A percentile compares a stretch with the other conserved stretches of the same genome.
Conservation (phyloP, 495 filamentous ascomycete genomes). For the Aspergillus sclerotiicarbonarius region DNA sequence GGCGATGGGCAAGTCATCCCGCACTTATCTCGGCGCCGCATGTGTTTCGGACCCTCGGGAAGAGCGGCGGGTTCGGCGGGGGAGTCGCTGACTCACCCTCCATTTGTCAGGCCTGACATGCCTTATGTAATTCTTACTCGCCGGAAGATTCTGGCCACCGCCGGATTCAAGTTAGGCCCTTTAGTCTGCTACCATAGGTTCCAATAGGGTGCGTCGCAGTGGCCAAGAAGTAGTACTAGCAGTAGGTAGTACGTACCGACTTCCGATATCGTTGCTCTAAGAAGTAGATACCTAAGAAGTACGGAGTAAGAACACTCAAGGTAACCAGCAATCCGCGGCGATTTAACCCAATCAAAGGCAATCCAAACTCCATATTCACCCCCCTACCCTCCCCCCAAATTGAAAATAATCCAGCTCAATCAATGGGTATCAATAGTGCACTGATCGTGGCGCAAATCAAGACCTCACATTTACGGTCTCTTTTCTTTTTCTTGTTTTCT, state of each 20-base stretch:
- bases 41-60: slow-evolving; percentile 21
- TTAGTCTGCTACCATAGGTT: too few species aligned
- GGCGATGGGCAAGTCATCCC: neutral
- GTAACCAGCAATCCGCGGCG: neutral
- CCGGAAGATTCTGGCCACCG: neutral
- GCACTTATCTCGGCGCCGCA: slow-evolving; percentile 9
- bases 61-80: slow-evolving; percentile 17
- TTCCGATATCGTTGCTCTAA: too few species aligned
- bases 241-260: too few species aligned
- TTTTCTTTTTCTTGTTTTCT: neutral
- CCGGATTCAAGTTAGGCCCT: too few species aligned
- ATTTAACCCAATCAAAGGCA: neutral
- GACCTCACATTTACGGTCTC: neutral
- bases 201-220: too few species aligned
- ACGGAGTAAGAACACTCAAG: too few species aligned
- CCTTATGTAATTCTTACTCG: neutral
- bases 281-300: too few species aligned
- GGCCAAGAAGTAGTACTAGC: too few species aligned
- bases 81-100: slow-evolving; percentile 18
- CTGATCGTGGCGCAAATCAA: neutral
- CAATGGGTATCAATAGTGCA: slow-evolving; percentile 5
- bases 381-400: neutral
- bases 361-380: neutral
- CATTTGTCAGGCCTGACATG: slow-evolving; percentile 6
- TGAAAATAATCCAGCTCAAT: neutral